These are phyloP conservation scores for Diddensiella santjacobensis DNA, from an alignment of 805 yeast genomes.

Conservation along the genomic window DNA sequence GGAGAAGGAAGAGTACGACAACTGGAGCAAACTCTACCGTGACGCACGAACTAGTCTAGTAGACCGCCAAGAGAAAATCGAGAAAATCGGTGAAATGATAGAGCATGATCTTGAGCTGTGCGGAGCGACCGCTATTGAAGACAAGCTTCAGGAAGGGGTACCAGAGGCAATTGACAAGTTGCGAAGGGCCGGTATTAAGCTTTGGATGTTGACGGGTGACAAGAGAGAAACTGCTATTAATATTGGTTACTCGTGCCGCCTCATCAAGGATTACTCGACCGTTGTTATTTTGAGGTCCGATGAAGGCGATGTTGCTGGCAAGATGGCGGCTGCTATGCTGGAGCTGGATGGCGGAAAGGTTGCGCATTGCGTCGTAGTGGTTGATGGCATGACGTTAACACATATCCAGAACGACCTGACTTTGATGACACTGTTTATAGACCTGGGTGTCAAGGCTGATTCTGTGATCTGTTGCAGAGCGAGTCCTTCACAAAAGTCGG, in stretches of 20 bases:
- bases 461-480: slow-evolving; percentile 95
- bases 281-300: slow-evolving; percentile 62
- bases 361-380: slow-evolving; percentile 92
- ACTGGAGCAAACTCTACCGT: slow-evolving; percentile 65
- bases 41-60: slow-evolving; percentile 73
- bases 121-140: slow-evolving; percentile 98
- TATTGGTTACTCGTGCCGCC: slow-evolving; percentile 90
- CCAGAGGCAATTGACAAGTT: slow-evolving; percentile 90
- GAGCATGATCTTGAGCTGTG: slow-evolving; percentile 66
- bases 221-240: slow-evolving; percentile 97
- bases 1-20: slow-evolving; percentile 50
- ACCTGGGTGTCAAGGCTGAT: slow-evolving; percentile 80
- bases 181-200: slow-evolving; percentile 85
- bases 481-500: slow-evolving; percentile 93
- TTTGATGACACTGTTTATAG: slow-evolving; percentile 70
- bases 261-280: slow-evolving; percentile 89
- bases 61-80: slow-evolving; percentile 64
- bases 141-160: slow-evolving; percentile 94
- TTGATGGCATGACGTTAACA: slow-evolving; percentile 87
- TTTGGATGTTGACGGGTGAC: slow-evolving; percentile 99
- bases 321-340: slow-evolving; percentile 69
- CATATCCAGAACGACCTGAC: slow-evolving; percentile 71
- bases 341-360: slow-evolving; percentile 69
- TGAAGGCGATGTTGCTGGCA: slow-evolving; percentile 56
- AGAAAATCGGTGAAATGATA: slow-evolving; percentile 64